Conservation (phyloP, 352 stramenopile genomes). For the Pythium aristosporum region DNA sequence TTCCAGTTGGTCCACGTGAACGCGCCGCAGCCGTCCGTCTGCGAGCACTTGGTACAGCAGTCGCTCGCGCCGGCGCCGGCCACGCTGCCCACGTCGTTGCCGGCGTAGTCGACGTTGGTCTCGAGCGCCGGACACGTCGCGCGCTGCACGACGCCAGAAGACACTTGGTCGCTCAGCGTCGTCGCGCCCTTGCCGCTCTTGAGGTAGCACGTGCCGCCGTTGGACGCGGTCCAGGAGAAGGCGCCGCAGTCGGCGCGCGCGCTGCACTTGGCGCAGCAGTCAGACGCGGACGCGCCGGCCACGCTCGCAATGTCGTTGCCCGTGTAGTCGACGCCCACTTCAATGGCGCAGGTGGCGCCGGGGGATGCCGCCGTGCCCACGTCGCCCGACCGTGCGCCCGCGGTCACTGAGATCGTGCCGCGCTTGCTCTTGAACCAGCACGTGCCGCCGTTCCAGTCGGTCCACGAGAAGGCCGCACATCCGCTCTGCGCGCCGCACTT, state of each 20-base stretch:
- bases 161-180: not conserved
- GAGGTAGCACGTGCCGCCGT: conserved; percentile 25
- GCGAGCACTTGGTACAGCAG: conserved; percentile 17
- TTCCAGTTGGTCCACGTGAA: conserved; percentile 24
- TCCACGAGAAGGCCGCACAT: conserved; percentile 17
- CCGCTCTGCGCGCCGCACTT: not conserved
- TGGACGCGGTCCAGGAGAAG: conserved; percentile 22
- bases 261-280: conserved; percentile 18
- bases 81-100: conserved; percentile 15
- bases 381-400: not conserved
- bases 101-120: conserved; percentile 9
- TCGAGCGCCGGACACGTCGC: conserved; percentile 2
- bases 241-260: conserved; percentile 16
- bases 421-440: conserved; percentile 33
- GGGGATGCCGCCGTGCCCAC: not conserved
- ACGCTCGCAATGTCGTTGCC: conserved; percentile 24
- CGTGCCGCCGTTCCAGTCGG: conserved; percentile 19
- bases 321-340: conserved; percentile 29
- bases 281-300: not conserved
- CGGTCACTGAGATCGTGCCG: not conserved
- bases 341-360: conserved; percentile 5
- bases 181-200: conserved; percentile 12
- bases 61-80: not conserved
- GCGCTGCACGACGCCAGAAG: not conserved
- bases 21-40: conserved; percentile 17